Conservation (phyloP, 2,329 filamentous ascomycete species). For the Trichoderma gracile region DNA sequence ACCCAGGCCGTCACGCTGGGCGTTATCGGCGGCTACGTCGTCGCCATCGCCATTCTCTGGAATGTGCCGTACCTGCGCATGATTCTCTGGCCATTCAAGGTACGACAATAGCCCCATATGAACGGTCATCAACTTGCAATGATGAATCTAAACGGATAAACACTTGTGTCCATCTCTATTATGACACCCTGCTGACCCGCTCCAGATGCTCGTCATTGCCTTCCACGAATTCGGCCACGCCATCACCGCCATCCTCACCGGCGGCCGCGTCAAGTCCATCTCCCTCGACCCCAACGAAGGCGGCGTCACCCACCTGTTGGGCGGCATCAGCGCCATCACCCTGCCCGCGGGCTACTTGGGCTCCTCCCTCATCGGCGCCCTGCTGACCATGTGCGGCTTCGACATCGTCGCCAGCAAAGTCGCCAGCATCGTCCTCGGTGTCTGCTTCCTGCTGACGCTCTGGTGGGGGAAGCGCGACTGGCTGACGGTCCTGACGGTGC, state of each 20-base stretch:
- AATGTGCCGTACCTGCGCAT: slow-evolving; percentile 75
- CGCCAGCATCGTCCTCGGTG: slow-evolving; percentile 70
- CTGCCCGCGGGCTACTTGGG: slow-evolving; percentile 78
- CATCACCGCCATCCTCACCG: slow-evolving; percentile 69
- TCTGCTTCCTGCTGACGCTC: slow-evolving; percentile 74
- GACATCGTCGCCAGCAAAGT: slow-evolving; percentile 79
- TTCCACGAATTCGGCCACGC: slow-evolving; percentile 82
- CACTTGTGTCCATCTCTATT: no score
- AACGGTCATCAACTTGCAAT: no score
- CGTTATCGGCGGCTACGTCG: slow-evolving; percentile 69
- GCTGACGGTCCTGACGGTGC: slow-evolving; percentile 71
- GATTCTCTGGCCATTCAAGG: slow-evolving; percentile 80
- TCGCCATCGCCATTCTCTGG: slow-evolving; percentile 75
- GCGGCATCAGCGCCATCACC: slow-evolving; percentile 69
- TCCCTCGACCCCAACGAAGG: slow-evolving; percentile 76
- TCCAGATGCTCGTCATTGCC: slow-evolving; percentile 76
- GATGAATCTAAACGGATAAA: no score
- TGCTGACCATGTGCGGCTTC: slow-evolving; percentile 79
- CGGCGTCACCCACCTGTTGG: slow-evolving; percentile 75
- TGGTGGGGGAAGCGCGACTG: slow-evolving; percentile 82
- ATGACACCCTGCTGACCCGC: not conserved
- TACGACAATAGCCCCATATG: slow-evolving; percentile 36
- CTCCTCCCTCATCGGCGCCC: slow-evolving; percentile 72
- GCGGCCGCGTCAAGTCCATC: slow-evolving; percentile 72
- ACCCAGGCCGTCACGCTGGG: slow-evolving; percentile 72